Base-by-base conservation (phyloP, 768 basidiomycete genomes). In the Pisolithus orientalis region DNA sequence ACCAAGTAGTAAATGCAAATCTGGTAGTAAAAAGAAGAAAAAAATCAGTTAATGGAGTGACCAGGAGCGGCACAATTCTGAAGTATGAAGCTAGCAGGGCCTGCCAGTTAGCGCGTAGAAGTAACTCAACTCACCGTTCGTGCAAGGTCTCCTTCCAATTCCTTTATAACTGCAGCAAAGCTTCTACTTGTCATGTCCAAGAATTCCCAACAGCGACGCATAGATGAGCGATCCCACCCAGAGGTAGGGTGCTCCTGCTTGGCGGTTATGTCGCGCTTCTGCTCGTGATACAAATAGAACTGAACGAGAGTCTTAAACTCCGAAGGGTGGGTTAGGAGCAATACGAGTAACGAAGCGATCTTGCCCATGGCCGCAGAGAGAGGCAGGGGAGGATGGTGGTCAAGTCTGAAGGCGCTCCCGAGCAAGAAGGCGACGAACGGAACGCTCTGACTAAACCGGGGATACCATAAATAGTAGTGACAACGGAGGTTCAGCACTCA, bases 1-100 rank as follows among this genome's bases (percentile, higher is more conserved):
- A 94, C 88, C 40, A 99, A 81, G 70, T 98, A 99, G 70, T 96
- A 98, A 54, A 98, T 70, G 67, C 90, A 93, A 57, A 97, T 85
- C 95, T 96, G 56, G 14, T 44, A 42, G 10, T n/a, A 25, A 39
- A 47, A 39, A 43, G 29, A 39, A 10, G n/a, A 24, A 40, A 46
- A n/a, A 40, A 42, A 34, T 6, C 21, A 52, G 50, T 56, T 4
- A 58, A 47, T n/a, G 28, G 28, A 3, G 17, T 14, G 29, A 6
- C 10, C 8, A 13, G 10, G 14, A 21, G 34, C 31, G 4, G 17
- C n/a, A 34, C 34, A 53, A 29, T 48, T 37, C 44, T 50, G 9
- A 39, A 24, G 10, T 43, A 49, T 37, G 31, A 37, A 38, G 27
- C 9, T 13, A 10, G 40, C 13, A 52, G 24, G 8, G 24, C 42